These are phyloP conservation scores for Houttuynia cordata DNA, from an alignment of 164 flowering plant species.

Conservation along the genomic window DNA sequence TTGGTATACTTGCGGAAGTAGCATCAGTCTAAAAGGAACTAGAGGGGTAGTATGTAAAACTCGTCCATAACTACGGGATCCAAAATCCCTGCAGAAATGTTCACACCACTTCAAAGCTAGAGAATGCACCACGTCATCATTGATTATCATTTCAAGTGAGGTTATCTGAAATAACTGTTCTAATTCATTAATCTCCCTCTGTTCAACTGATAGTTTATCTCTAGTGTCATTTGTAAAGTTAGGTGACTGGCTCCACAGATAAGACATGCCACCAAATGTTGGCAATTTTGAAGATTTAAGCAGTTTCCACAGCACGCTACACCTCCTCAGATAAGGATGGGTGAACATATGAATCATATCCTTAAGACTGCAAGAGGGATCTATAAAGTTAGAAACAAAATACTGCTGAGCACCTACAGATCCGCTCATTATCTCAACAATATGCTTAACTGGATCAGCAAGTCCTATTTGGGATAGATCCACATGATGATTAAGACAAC, in stretches of 20 bases:
- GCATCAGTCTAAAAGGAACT: constrained; percentile 71
- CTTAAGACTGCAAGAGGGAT: constrained; percentile 32
- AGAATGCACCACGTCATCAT: constrained; percentile 32
- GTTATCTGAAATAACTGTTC: constrained; percentile 63
- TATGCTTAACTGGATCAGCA: constrained; percentile 36
- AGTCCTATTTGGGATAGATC: constrained; percentile 18
- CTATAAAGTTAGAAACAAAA: constrained; percentile 49
- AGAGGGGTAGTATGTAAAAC: constrained; percentile 43
- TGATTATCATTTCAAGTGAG: constrained; percentile 40
- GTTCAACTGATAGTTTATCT: constrained; percentile 17
- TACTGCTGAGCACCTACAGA: constrained; percentile 26
- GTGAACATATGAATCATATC: constrained; percentile 46
- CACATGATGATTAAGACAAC: constrained; percentile 14
- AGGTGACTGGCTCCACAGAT: constrained; percentile 20
- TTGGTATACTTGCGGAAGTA: constrained; percentile 71
- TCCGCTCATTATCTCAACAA: constrained; percentile 33
- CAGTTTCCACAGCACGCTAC: constrained; percentile 70
- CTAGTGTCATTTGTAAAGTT: constrained; percentile 10
- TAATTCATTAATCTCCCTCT: constrained; percentile 37
- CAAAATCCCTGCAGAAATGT: constrained; percentile 41
- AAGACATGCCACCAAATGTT: constrained; percentile 36
- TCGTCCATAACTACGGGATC: constrained; percentile 13
- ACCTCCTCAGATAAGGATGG: constrained; percentile 75
- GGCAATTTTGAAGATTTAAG: constrained; percentile 31
- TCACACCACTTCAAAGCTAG: constrained; percentile 44